phyloP scores from a whole-genome alignment of 768 basidiomycete species.

The Auricularia heimuer region DNA sequence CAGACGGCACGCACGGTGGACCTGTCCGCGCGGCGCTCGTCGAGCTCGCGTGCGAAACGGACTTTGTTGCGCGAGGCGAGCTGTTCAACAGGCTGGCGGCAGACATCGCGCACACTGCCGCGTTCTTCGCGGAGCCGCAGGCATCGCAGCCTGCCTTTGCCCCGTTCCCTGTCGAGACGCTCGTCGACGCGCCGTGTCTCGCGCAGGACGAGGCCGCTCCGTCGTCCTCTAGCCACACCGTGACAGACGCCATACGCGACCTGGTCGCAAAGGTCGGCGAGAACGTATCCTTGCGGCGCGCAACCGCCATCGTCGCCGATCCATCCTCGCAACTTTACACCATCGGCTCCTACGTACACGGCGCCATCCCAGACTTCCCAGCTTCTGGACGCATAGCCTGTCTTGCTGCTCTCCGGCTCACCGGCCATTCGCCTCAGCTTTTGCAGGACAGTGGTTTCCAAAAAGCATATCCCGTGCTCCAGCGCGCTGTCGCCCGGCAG shows the following conservation, averaged over 20 bases:
- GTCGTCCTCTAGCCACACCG: constrained; percentile 33
- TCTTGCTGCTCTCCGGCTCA: constrained; percentile 44
- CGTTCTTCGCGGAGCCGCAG: constrained; percentile 50
- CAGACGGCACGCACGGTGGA: constrained; percentile 43
- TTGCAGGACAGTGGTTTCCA: constrained; percentile 38
- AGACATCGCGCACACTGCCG: constrained; percentile 77
- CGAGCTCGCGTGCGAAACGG: constrained; percentile 93
- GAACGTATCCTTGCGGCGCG: constrained; percentile 63
- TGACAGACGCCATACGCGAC: constrained; percentile 55
- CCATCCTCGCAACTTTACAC: constrained; percentile 33
- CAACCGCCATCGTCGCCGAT: constrained; percentile 30
- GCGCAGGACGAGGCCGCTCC: constrained; percentile 23
- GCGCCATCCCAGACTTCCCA: constrained; percentile 33
- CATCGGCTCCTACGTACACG: constrained; percentile 52
- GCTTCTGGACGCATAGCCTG: constrained; percentile 50
- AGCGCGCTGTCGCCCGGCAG: constrained; percentile 74
- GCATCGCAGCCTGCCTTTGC: constrained; percentile 25
- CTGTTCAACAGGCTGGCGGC: constrained; percentile 68
- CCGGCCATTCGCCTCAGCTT: constrained; percentile 34
- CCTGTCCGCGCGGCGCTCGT: constrained; percentile 74
- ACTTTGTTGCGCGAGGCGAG: constrained; percentile 85
- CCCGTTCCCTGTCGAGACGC: constrained; percentile 39
- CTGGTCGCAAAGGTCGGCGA: constrained; percentile 71
- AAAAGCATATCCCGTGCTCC: constrained; percentile 49
- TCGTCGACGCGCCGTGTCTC: constrained; percentile 62